Base-by-base conservation (phyloP, 202 grass and related monocot genomes). In the Digitaria exilis region DNA sequence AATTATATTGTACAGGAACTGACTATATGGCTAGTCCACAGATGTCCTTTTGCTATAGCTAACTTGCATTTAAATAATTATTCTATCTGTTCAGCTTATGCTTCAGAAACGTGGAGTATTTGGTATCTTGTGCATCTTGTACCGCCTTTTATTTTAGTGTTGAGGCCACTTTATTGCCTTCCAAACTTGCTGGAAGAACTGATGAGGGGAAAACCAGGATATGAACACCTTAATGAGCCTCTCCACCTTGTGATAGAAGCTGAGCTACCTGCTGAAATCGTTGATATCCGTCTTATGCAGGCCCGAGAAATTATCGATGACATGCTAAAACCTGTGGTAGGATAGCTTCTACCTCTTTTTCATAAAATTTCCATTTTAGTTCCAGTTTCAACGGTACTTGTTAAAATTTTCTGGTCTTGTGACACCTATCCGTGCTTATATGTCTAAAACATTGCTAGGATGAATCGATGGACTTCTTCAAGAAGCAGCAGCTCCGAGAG, bases 401-500 rank as follows among this genome's bases (percentile, higher is more conserved):
- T 76, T 0, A 11, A 44, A 4, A 26, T 56, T 19, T 51, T 51
- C 2, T 56, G 21, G 30, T 39, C 30, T 75, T 52, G 17, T 19
- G 18, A 10, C 22, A n/a, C 17, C 16, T 18, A 45, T 22, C 24
- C 8, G n/a, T 9, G 18, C 9, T 19, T n/a, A 63, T 67, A 56
- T 45, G 24, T 7, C 19, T 14, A 28, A 37, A 37, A 41, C 29
- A 28, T 65, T 21, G 13, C 6, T 26, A 88, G 86, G 80, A 88
- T 46, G 80, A 88, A 59, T 88, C 86, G n/a, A 59, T 65, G 26
- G 86, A 88, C 68, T 84, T 88, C 56, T 77, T 88, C 56, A 88
- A 88, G 73, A 83, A 83, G 80, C 86, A 88, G 58, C 86, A 88
- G 67, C 74, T 88, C 17, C 57, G 80, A 7, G 86, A 88, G 67